Evolutionary conservation across 768 basidiomycete species (phyloP).

Genomic region (Kwoniella sp.): DNA sequence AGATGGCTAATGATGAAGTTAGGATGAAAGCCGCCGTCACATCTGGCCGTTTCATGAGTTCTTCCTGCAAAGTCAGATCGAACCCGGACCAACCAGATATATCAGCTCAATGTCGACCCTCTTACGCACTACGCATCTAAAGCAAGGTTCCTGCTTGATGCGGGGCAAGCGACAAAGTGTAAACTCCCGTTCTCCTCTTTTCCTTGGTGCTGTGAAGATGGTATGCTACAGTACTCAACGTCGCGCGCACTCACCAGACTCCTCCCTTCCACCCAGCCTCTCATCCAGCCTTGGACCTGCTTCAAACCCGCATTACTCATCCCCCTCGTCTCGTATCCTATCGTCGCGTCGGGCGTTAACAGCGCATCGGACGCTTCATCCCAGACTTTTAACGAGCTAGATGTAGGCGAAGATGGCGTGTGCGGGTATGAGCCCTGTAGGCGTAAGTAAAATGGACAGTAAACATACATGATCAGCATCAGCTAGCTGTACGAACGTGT

Average conservation of each 20-base stretch:
- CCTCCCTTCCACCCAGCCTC: conserved; percentile 52
- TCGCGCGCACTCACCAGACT: conserved; percentile 36
- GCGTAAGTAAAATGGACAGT: too few relatives aligned
- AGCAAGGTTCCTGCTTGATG: too few relatives aligned
- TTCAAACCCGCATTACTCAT: conserved; percentile 37
- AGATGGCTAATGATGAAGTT: conserved; percentile 49
- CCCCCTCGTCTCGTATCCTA: conserved; percentile 44
- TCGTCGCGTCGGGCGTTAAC: conserved; percentile 42
- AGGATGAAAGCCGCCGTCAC: conserved; percentile 53
- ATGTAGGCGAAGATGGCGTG: conserved; percentile 48
- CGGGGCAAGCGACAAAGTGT: too few relatives aligned
- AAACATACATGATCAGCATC: too few relatives aligned
- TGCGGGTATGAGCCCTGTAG: conserved; percentile 53
- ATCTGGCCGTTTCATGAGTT: conserved; percentile 49
- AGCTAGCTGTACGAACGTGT: too few relatives aligned
- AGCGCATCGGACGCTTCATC: conserved; percentile 51
- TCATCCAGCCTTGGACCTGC: conserved; percentile 40
- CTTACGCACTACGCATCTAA: too few relatives aligned
- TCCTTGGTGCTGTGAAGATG: too few relatives aligned
- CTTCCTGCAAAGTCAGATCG: conserved; percentile 27
- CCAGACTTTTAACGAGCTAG: conserved; percentile 45
- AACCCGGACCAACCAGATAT: background rate
- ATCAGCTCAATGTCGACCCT: too few relatives aligned
- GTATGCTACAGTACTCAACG: too few relatives aligned
- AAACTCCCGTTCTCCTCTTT: too few relatives aligned